These are phyloP conservation scores for Durotheca rogersii DNA, from an alignment of 495 filamentous ascomycete genomes.

Conservation along the genomic window DNA sequence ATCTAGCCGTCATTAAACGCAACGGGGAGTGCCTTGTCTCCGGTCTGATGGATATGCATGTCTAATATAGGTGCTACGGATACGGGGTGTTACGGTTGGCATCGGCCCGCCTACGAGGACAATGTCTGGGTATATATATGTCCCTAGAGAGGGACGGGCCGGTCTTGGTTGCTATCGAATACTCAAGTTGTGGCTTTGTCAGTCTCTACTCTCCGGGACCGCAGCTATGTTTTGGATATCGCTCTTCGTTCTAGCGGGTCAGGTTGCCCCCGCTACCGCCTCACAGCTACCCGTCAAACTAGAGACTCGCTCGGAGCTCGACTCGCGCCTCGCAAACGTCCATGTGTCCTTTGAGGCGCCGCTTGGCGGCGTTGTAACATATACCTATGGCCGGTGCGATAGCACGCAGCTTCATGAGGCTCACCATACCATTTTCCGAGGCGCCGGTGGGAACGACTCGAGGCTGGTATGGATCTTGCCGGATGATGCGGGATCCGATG, in stretches of 20 bases:
- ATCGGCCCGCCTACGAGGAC: background rate
- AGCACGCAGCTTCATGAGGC: slow-evolving; percentile 18
- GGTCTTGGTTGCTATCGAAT: background rate
- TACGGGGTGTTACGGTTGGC: background rate
- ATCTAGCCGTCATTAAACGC: slow-evolving; percentile 1
- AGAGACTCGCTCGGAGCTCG: slow-evolving; percentile 38
- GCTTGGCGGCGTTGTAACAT: slow-evolving; percentile 34
- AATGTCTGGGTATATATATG: slow-evolving; percentile 13
- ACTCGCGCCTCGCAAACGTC: slow-evolving; percentile 48
- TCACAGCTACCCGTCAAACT: slow-evolving; percentile 38
- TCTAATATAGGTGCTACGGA: background rate
- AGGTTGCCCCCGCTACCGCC: slow-evolving; percentile 8
- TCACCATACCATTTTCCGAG: slow-evolving; percentile 37
- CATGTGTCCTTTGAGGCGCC: slow-evolving; percentile 38
- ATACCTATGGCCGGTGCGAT: slow-evolving; percentile 46
- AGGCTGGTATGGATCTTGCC: slow-evolving; percentile 58
- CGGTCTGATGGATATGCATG: slow-evolving; percentile 7
- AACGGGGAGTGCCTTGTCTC: background rate
- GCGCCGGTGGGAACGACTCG: slow-evolving; percentile 24
- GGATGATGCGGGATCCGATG: slow-evolving; percentile 40
- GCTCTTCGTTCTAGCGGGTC: slow-evolving; percentile 20
- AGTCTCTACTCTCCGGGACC: background rate
- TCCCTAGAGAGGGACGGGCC: slow-evolving; percentile 2
- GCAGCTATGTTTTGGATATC: slow-evolving; percentile 21
- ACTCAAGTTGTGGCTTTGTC: background rate